Evolutionary conservation across 2,329 filamentous ascomycete species (phyloP).

Genomic region (Lecanicillium sp.): DNA sequence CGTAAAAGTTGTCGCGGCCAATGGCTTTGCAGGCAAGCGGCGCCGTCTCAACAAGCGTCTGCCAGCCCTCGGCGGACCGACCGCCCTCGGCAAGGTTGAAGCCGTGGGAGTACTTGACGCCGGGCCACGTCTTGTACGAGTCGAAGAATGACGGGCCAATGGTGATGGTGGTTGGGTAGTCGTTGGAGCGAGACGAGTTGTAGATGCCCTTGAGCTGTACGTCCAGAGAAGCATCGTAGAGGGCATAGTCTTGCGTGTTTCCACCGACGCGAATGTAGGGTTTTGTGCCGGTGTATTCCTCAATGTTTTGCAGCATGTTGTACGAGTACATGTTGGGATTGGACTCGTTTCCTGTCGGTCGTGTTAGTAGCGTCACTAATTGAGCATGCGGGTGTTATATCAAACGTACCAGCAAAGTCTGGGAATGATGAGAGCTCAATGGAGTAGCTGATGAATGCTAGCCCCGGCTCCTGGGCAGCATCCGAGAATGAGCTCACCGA

Average conservation of each 20-base stretch:
- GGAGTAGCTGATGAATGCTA: slow-evolving; percentile 40
- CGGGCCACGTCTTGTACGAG: slow-evolving; percentile 49
- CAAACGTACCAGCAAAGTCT: slow-evolving; percentile 36
- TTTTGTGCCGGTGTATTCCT: slow-evolving; percentile 43
- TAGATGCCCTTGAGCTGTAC: slow-evolving; percentile 44
- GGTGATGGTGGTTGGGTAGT: slow-evolving; percentile 52
- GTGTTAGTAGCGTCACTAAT: background rate
- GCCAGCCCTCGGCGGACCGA: slow-evolving; percentile 41
- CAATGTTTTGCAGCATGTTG: slow-evolving; percentile 50
- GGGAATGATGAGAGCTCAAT: slow-evolving; percentile 44
- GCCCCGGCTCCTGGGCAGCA: slow-evolving; percentile 15
- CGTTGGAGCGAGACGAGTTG: slow-evolving; percentile 37
- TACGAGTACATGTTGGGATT: slow-evolving; percentile 52
- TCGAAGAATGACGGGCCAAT: slow-evolving; percentile 57
- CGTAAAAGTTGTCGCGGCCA: slow-evolving; percentile 37
- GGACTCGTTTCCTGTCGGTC: slow-evolving; percentile 36
- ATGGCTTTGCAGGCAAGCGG: slow-evolving; percentile 50
- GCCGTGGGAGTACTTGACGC: slow-evolving; percentile 49
- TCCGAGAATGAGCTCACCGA: background rate
- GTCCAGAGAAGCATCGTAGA: slow-evolving; percentile 46
- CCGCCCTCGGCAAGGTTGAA: slow-evolving; percentile 49
- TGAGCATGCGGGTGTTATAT: no score
- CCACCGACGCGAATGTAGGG: slow-evolving; percentile 56
- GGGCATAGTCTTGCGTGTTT: slow-evolving; percentile 59
- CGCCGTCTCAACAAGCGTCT: slow-evolving; percentile 45